Evolutionary conservation across 2,329 filamentous ascomycete genomes (phyloP), one percentile per base, ranked within the genome.

Genomic region (Pseudogymnoascus sp.): DNA sequence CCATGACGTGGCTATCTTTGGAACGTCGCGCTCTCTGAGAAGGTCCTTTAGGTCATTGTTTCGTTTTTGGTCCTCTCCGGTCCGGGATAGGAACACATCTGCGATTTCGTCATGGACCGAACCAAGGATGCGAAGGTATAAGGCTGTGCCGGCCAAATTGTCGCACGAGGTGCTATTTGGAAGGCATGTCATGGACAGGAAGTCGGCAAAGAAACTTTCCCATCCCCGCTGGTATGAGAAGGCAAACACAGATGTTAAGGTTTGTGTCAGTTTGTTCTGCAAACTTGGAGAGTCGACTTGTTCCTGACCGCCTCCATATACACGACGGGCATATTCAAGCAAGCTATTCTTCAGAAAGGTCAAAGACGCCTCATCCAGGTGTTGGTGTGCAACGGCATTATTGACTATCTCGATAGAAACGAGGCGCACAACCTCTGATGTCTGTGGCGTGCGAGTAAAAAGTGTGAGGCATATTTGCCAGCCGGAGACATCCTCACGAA

Each of bases 51-150:
- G 82, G 67, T 93, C 87, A 23, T 87, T 91, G 74, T 96, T 96
- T 66, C 90, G 87, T 76, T 91, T 93, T 69, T 89, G 85, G 72
- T 97, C 92, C 63, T 84, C 84, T 50, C 83, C 85, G 61, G 91
- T 87, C 40, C 93, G 86, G 59, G 88, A 86, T 62, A 97, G 83
- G 68, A 97, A 82, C 69, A 95, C 87, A 77, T 99, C 95, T 67
- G 93, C 95, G 71, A 99, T 97, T 76, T 99, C 95, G 71, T 99
- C 95, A 73, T 99, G 95, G 57, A 99, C 88, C 35, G 93, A 95
- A 68, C 88, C 85, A 57, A 97, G 82, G 67, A 97, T 86, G 61
- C 93, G 89, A 63, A 99, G 83, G 77, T 97, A 97, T 70, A 99
- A 85, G 35, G 93, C 80, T 59, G 95, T 89, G 3, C 91, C 93